Percentiles rank a stretch among this genome's conserved stretches.
Conservation (phyloP, 2,329 filamentous ascomycete genomes). For the Sporothrix schenckii region DNA sequence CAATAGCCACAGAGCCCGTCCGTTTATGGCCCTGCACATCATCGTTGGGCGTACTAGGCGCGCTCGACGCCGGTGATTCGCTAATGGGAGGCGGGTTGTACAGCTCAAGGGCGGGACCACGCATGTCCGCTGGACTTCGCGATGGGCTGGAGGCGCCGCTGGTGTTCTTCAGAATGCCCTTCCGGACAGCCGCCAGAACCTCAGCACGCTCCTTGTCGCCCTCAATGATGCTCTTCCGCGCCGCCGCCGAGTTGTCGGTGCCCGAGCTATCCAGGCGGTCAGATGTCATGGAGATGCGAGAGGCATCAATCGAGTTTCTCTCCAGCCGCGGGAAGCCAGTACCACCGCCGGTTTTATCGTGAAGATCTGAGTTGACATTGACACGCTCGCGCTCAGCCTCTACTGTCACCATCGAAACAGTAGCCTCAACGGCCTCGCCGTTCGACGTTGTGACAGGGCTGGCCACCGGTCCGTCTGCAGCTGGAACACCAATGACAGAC, state of each 20-base stretch:
- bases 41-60: conserved; percentile 84
- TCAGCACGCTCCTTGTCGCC: conserved; percentile 89
- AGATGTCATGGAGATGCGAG: conserved; percentile 50
- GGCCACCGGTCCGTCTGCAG: conserved; percentile 69
- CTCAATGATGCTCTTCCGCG: conserved; percentile 86
- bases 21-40: conserved; percentile 69
- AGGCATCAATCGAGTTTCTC: conserved; percentile 75
- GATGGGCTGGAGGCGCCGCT: conserved; percentile 70
- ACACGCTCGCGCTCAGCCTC: conserved; percentile 87
- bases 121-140: conserved; percentile 61
- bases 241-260: conserved; percentile 61
- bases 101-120: conserved; percentile 57
- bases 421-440: conserved; percentile 55
- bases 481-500: conserved; percentile 77
- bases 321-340: conserved; percentile 85
- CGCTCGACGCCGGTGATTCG: conserved; percentile 82
- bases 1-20: conserved; percentile 71
- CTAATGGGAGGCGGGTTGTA: conserved; percentile 65
- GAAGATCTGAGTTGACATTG: conserved; percentile 72
- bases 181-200: conserved; percentile 86
- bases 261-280: conserved; percentile 61
- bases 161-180: conserved; percentile 88
- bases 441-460: conserved; percentile 46
- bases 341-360: conserved; percentile 68
- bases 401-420: conserved; percentile 92